Percentiles rank a stretch among this genome's conserved stretches.
These are phyloP conservation scores for Elaphomyces granulatus DNA, from an alignment of 495 filamentous ascomycete species.

Conservation along the genomic window DNA sequence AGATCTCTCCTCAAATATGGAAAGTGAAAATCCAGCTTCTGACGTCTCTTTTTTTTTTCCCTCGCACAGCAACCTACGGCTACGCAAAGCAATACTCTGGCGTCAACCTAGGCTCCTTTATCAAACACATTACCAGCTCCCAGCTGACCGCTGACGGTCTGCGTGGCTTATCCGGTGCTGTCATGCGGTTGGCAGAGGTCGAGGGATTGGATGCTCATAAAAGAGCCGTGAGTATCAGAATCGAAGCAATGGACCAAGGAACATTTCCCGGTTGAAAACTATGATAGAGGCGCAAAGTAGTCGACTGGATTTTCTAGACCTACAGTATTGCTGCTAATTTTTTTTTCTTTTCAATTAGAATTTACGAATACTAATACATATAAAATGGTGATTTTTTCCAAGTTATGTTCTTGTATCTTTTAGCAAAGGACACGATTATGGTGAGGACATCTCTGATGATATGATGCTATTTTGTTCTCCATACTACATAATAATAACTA, in stretches of 20 bases:
- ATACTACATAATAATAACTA: too few relatives aligned
- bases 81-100: slow-evolving; percentile 97
- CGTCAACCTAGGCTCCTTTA: slow-evolving; percentile 85
- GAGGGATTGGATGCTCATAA: slow-evolving; percentile 93
- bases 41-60: slow-evolving; percentile 7
- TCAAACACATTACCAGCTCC: slow-evolving; percentile 92
- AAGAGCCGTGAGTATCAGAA: slow-evolving; percentile 74
- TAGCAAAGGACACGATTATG: too few relatives aligned
- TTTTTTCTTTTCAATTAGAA: neutral
- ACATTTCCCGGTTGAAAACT: slow-evolving; percentile 10
- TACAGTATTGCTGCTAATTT: too few relatives aligned
- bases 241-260: slow-evolving; percentile 47
- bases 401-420: too few relatives aligned
- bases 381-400: too few relatives aligned
- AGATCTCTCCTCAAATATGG: neutral
- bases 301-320: too few relatives aligned
- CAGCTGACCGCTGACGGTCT: slow-evolving; percentile 78
- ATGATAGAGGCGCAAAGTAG: too few relatives aligned
- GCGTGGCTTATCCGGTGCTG: slow-evolving; percentile 65
- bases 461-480: too few relatives aligned
- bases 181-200: slow-evolving; percentile 87
- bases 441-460: too few relatives aligned
- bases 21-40: slow-evolving; percentile 6
- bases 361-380: too few relatives aligned
- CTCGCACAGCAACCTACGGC: slow-evolving; percentile 93